Evolutionary conservation across 495 filamentous ascomycete genomes (phyloP).

Genomic region (Cairneyella variabilis): DNA sequence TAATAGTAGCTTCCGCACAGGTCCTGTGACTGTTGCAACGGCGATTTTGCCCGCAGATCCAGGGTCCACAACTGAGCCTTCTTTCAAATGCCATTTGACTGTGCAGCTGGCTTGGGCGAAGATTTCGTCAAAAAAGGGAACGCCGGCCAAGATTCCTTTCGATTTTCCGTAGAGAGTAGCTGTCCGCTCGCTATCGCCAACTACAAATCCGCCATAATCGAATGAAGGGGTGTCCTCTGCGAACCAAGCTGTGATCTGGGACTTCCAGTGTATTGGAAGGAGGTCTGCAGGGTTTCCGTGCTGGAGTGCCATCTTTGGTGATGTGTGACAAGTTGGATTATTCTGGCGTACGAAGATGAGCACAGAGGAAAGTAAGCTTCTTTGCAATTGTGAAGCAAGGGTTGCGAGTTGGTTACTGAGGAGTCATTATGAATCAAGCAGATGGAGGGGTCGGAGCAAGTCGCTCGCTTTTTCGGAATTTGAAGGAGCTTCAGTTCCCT

Average conservation of each 20-base stretch:
- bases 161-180: slow-evolving; percentile 89
- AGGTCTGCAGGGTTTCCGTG: slow-evolving; percentile 77
- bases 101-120: slow-evolving; percentile 85
- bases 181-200: slow-evolving; percentile 71
- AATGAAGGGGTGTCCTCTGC: slow-evolving; percentile 94
- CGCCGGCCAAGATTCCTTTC: slow-evolving; percentile 79
- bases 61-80: slow-evolving; percentile 64
- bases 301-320: slow-evolving; percentile 48
- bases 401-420: background rate
- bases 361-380: background rate
- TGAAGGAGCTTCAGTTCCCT: no score
- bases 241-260: slow-evolving; percentile 77
- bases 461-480: background rate
- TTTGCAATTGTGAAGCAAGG: background rate
- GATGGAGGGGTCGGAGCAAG: background rate
- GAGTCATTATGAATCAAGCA: background rate
- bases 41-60: slow-evolving; percentile 47
- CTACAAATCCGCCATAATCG: slow-evolving; percentile 96
- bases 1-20: slow-evolving; percentile 79
- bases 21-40: slow-evolving; percentile 82
- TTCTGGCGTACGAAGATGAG: background rate
- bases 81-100: slow-evolving; percentile 80
- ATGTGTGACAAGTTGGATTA: background rate
- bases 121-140: slow-evolving; percentile 94
- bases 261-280: slow-evolving; percentile 79